Percentiles rank a stretch among this genome's conserved stretches.
These are phyloP conservation scores for Candida sakaeoensis DNA, from an alignment of 805 yeast genomes.

Conservation along the genomic window DNA sequence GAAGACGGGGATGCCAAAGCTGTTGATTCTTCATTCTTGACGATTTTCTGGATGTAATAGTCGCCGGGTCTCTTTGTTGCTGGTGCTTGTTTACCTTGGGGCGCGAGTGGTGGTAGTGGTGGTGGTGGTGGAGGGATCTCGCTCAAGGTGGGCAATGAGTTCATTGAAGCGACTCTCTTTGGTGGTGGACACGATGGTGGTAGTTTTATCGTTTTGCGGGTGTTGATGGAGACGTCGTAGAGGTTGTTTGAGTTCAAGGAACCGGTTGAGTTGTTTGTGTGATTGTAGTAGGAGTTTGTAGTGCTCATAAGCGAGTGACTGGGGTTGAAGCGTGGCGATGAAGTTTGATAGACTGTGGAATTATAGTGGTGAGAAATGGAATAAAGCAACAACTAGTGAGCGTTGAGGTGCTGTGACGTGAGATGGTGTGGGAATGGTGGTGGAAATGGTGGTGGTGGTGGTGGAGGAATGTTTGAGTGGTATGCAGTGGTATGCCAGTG, in stretches of 20 bases:
- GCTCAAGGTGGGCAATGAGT: conserved; percentile 18
- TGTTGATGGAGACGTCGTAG: conserved; percentile 3
- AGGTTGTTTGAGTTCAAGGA: conserved; percentile 1
- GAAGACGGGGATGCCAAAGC: no score
- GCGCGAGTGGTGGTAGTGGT: no score
- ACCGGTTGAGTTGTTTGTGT: not conserved
- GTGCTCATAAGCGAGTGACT: not conserved
- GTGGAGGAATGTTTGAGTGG: no score
- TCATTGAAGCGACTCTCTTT: conserved; percentile 25
- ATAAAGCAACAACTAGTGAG: no score
- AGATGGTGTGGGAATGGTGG: no score
- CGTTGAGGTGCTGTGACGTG: no score
- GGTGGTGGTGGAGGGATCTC: conserved; percentile 8
- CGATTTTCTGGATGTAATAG: conserved; percentile 31
- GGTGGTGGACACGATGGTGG: conserved; percentile 12
- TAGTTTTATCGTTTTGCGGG: not conserved
- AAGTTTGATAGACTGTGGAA: no score
- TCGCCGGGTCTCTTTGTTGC: conserved; percentile 37
- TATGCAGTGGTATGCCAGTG: no score
- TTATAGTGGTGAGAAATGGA: no score
- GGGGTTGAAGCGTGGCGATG: no score
- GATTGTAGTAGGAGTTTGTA: not conserved
- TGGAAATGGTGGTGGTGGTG: no score
- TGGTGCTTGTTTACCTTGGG: no score
- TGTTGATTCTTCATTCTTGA: conserved; percentile 8